Evolutionary conservation across 805 yeast genomes (phyloP).

Genomic region (Cyberlindnera saturnus): DNA sequence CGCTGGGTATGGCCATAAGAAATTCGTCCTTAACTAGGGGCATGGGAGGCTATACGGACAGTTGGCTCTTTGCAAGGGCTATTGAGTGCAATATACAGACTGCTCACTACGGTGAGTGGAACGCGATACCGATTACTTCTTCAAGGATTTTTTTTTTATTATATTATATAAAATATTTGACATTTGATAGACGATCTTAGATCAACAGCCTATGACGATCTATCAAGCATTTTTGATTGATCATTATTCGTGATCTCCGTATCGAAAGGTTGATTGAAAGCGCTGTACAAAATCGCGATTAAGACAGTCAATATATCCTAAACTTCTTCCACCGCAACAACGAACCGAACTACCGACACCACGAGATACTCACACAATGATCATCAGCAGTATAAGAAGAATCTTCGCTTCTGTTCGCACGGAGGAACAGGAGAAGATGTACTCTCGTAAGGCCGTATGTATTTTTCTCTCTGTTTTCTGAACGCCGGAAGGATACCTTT

Average conservation of each 20-base stretch:
- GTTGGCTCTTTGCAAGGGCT: conserved; percentile 42
- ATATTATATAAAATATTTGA: too few species aligned
- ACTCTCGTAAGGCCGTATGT: conserved; percentile 64
- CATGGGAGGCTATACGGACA: conserved; percentile 55
- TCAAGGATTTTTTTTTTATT: conserved; percentile 28
- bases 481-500: not conserved
- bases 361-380: conserved; percentile 32
- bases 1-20: conserved; percentile 57
- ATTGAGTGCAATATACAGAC: conserved; percentile 60
- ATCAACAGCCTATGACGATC: too few species aligned
- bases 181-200: too few species aligned
- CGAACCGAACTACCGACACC: not conserved
- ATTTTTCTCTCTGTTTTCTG: not conserved
- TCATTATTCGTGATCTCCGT: too few species aligned
- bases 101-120: conserved; percentile 22
- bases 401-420: conserved; percentile 79
- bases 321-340: not conserved
- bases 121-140: conserved; percentile 62
- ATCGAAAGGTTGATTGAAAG: too few species aligned
- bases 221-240: too few species aligned
- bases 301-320: too few species aligned
- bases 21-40: conserved; percentile 19
- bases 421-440: conserved; percentile 76
- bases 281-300: too few species aligned
- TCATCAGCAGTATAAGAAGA: conserved; percentile 68